Percentiles rank a stretch among this genome's conserved stretches.
Evolutionary conservation across 441 rosid genomes (phyloP).

Genomic region (Eutrema salsugineum): DNA sequence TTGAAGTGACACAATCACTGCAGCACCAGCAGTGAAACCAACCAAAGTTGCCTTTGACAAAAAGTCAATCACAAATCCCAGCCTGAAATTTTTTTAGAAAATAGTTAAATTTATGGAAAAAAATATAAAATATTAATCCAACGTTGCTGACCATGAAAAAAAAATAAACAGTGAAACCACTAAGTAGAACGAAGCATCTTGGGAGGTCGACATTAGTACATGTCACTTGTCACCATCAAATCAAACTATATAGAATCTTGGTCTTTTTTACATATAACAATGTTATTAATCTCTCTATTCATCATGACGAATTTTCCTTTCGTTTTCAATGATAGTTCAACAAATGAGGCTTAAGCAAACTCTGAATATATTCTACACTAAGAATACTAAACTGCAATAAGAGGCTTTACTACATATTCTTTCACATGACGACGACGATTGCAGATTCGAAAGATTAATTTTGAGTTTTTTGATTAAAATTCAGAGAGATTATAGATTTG

Average conservation of each 20-base stretch:
- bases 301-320: constrained; percentile 9
- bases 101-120: background rate
- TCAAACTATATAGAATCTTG: constrained; percentile 23
- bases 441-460: background rate
- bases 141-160: constrained; percentile 7
- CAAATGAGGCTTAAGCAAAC: constrained; percentile 19
- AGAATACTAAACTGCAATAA: constrained; percentile 10
- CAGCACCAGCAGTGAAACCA: constrained; percentile 99
- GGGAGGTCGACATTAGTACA: constrained; percentile 20
- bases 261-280: constrained; percentile 1
- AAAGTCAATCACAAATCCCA: constrained; percentile 92
- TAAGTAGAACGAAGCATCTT: constrained; percentile 32
- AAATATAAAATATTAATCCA: background rate
- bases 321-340: constrained; percentile 11
- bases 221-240: constrained; percentile 31
- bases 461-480: background rate
- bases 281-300: constrained; percentile 9
- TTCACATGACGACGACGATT: constrained; percentile 9
- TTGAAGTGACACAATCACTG: constrained; percentile 91
- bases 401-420: constrained; percentile 7
- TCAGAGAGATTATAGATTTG: background rate
- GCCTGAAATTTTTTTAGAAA: constrained; percentile 50
- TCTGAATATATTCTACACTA: constrained; percentile 32
- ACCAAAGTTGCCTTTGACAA: constrained; percentile 90
- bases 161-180: constrained; percentile 27